Conservation (phyloP, 345 rosid genomes). For the Moringa oleifera region DNA sequence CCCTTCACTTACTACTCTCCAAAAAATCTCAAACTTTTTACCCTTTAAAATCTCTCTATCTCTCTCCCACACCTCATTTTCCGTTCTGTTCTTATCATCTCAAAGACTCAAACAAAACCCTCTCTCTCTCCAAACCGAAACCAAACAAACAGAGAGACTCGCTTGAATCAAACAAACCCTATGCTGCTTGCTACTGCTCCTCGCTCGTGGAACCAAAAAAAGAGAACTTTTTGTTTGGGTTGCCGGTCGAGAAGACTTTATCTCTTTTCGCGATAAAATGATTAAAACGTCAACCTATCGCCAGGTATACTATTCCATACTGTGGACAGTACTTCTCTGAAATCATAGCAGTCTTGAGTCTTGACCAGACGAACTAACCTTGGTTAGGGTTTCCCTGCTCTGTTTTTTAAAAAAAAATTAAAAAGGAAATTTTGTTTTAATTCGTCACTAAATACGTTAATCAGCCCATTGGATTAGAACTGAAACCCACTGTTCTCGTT, state of each 20-base stretch:
- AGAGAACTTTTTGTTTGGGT: too few species aligned
- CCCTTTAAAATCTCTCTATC: neutral
- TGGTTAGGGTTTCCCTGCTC: neutral
- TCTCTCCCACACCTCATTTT: slow-evolving; percentile 1
- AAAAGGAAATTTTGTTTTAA: too few species aligned
- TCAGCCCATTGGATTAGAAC: neutral
- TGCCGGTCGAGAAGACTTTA: too few species aligned
- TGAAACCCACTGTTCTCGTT: too few species aligned
- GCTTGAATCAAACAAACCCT: slow-evolving; percentile 11
- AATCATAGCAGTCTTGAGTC: neutral
- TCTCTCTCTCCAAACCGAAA: slow-evolving; percentile 27
- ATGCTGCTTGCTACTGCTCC: too few species aligned
- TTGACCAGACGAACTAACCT: slow-evolving; percentile 2
- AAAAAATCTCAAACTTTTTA: neutral
- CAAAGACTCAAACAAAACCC: neutral
- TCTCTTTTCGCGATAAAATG: neutral
- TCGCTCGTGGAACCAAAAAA: too few species aligned
- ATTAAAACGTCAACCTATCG: slow-evolving; percentile 11
- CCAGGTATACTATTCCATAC: slow-evolving; percentile 15
- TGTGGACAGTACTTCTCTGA: neutral
- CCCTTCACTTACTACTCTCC: neutral
- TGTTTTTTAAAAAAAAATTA: too few species aligned
- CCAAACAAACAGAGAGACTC: slow-evolving; percentile 27
- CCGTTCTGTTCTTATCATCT: neutral
- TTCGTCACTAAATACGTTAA: too few species aligned